phyloP scores from a whole-genome alignment of 73 alveolate genomes.

The Blepharisma japonicum region DNA sequence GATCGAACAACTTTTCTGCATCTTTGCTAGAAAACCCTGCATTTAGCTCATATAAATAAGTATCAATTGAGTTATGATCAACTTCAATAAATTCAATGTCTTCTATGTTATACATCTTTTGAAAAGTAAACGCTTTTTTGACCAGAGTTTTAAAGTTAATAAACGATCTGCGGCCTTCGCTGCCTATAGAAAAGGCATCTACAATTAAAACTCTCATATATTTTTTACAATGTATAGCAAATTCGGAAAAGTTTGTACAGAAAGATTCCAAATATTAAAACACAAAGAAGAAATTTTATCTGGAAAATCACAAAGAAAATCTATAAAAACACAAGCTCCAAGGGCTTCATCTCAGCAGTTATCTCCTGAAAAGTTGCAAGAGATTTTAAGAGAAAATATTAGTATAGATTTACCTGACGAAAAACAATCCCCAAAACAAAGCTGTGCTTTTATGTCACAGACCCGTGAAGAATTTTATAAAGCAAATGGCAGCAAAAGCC shows the following conservation, averaged over 20 bases:
- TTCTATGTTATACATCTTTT: constrained; percentile 9
- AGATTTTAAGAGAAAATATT: too few species aligned
- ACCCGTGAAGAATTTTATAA: constrained; percentile 13
- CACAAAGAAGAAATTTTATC: constrained; percentile 27
- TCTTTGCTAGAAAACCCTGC: constrained; percentile 27
- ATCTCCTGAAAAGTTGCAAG: too few species aligned
- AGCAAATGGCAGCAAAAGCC: not conserved
- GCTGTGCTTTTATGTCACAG: not conserved
- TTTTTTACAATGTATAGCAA: constrained; percentile 10
- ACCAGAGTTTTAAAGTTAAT: constrained; percentile 24
- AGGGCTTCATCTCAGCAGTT: too few species aligned
- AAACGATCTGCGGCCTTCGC: constrained; percentile 28
- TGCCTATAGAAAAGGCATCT: too few species aligned
- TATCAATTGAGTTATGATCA: constrained; percentile 31
- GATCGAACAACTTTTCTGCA: constrained; percentile 55
- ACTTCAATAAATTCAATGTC: constrained; percentile 21
- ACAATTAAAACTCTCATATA: too few species aligned
- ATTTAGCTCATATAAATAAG: constrained; percentile 50
- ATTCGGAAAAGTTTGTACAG: constrained; percentile 18
- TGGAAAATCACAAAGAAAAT: not conserved
- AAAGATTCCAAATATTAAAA: constrained; percentile 15
- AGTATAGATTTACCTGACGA: too few species aligned
- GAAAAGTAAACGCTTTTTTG: constrained; percentile 35
- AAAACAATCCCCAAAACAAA: not conserved
- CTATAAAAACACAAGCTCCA: too few species aligned